Percentiles rank a stretch among this genome's conserved stretches.
These are phyloP conservation scores for Aspergillus floridensis DNA, from an alignment of 2,329 filamentous ascomycete species.

Conservation along the genomic window DNA sequence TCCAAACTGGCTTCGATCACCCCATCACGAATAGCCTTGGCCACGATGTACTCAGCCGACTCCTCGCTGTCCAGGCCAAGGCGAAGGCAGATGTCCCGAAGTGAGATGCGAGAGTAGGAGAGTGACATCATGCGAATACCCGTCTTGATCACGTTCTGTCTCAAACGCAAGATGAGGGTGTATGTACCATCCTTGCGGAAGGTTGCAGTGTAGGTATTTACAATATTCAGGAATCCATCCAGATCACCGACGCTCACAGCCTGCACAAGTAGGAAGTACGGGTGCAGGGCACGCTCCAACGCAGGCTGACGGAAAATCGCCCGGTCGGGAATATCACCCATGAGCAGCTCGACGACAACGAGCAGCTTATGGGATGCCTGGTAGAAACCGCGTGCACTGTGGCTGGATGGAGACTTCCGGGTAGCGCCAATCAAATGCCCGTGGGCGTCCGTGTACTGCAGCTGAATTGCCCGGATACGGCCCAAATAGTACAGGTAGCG, in stretches of 20 bases:
- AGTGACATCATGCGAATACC: constrained; percentile 99
- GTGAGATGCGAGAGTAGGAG: constrained; percentile 93
- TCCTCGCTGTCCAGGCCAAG: constrained; percentile 92
- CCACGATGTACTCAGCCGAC: constrained; percentile 97
- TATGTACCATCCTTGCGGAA: constrained; percentile 96
- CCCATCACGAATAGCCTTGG: constrained; percentile 95
- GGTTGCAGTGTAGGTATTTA: constrained; percentile 73
- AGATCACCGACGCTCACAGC: constrained; percentile 95
- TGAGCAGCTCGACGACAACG: constrained; percentile 91
- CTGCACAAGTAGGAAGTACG: constrained; percentile 91
- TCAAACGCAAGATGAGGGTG: constrained; percentile 86
- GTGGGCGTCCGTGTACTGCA: constrained; percentile 95
- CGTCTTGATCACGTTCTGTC: constrained; percentile 99
- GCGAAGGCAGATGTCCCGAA: constrained; percentile 95
- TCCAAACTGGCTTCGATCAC: constrained; percentile 95
- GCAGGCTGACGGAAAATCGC: constrained; percentile 87
- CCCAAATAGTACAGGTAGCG: constrained; percentile 97
- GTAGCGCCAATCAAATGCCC: constrained; percentile 90
- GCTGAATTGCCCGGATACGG: constrained; percentile 91
- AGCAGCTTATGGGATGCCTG: constrained; percentile 96
- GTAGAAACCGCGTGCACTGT: constrained; percentile 88
- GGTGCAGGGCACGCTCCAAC: constrained; percentile 82
- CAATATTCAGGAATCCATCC: constrained; percentile 85
- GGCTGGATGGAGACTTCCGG: constrained; percentile 87
- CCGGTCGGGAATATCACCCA: constrained; percentile 97